These are phyloP conservation scores for Pseudomassariella vexata DNA, from an alignment of 2,329 filamentous ascomycete species.

Conservation along the genomic window DNA sequence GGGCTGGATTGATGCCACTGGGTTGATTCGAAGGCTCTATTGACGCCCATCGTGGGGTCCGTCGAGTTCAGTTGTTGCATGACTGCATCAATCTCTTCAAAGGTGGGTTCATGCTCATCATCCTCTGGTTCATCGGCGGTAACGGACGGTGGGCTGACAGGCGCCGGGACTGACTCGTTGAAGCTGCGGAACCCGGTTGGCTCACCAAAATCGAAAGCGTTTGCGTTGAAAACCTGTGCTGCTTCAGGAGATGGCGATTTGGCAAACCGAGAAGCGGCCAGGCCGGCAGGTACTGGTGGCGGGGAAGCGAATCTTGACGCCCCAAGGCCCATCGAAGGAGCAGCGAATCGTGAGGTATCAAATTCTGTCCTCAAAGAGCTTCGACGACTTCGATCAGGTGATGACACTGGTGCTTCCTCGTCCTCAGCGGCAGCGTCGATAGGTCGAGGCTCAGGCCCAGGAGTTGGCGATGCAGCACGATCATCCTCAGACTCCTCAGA, in stretches of 20 bases:
- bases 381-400: constrained; percentile 12
- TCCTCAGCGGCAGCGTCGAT: constrained; percentile 12
- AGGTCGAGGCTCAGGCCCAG: constrained; percentile 20
- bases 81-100: constrained; percentile 85
- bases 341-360: constrained; percentile 26
- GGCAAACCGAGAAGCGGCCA: constrained; percentile 40
- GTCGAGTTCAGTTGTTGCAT: constrained; percentile 79
- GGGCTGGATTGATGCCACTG: constrained; percentile 41
- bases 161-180: constrained; percentile 20
- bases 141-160: constrained; percentile 23
- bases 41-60: constrained; percentile 69
- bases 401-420: constrained; percentile 8
- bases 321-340: constrained; percentile 30
- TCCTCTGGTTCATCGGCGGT: constrained; percentile 16
- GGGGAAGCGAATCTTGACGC: constrained; percentile 44
- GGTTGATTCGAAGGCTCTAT: constrained; percentile 48
- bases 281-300: constrained; percentile 34
- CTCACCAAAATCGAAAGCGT: constrained; percentile 8
- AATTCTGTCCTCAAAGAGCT: constrained; percentile 16
- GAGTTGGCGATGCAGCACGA: constrained; percentile 25
- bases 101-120: constrained; percentile 42
- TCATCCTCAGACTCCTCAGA: constrained; percentile 21
- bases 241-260: constrained; percentile 30
- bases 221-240: constrained; percentile 7
- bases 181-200: constrained; percentile 24